A percentile compares a stretch with the other conserved stretches of the same genome.
Conservation (phyloP, 129 eudicot genomes). For the Smallanthus sonchifolius region DNA sequence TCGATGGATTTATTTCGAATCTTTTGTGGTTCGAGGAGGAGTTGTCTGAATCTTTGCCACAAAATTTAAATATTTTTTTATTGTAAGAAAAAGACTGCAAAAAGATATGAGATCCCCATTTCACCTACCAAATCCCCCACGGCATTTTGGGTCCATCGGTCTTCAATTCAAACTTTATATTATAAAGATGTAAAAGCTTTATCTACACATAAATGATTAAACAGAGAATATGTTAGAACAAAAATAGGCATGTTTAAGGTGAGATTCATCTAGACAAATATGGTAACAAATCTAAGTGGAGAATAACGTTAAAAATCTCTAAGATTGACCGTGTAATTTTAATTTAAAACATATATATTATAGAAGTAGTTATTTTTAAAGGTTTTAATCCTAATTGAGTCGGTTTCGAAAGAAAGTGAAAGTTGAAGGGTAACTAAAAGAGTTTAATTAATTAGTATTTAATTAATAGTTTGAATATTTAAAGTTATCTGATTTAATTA, state of each 20-base stretch:
- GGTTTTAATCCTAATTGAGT: too few species aligned
- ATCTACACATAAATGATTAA: conserved; percentile 18
- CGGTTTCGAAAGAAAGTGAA: too few species aligned
- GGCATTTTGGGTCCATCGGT: conserved; percentile 16
- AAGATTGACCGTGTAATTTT: not conserved
- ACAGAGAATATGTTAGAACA: conserved; percentile 13
- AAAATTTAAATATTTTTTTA: not conserved
- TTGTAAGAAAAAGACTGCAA: not conserved
- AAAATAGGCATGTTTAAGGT: conserved; percentile 24
- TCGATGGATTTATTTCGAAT: not conserved
- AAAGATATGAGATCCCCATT: conserved; percentile 17
- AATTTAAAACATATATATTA: not conserved
- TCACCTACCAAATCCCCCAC: conserved; percentile 25
- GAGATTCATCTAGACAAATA: conserved; percentile 10
- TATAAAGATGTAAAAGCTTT: conserved; percentile 5
- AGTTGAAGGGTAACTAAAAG: too few species aligned
- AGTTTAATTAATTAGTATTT: too few species aligned
- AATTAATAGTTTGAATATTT: too few species aligned
- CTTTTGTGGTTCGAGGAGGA: not conserved
- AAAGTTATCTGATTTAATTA: too few species aligned
- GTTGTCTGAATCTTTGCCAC: conserved; percentile 10
- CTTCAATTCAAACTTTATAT: not conserved
- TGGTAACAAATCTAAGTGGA: conserved; percentile 16
- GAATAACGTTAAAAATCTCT: not conserved
- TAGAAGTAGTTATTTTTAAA: not conserved